phyloP scores from a whole-genome alignment of 2,329 filamentous ascomycete genomes.

The Aspergillus tamarii region DNA sequence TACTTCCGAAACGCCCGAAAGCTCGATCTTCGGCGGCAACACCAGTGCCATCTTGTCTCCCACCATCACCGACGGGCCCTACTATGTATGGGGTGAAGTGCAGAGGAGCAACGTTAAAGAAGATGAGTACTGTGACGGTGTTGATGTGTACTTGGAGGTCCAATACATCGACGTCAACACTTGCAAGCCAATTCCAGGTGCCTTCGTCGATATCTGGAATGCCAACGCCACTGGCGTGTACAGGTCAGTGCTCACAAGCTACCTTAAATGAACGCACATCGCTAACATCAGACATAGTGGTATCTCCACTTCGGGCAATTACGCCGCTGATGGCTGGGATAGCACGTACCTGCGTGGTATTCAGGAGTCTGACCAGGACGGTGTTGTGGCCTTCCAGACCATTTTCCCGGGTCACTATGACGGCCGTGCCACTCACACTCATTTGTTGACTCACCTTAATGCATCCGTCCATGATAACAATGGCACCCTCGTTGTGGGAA shows the following conservation, averaged over 20 bases:
- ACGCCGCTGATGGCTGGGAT: conserved; percentile 35
- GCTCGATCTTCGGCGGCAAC: conserved; percentile 45
- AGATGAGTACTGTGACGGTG: conserved; percentile 39
- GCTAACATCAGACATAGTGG: conserved; percentile 26
- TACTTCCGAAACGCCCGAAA: conserved; percentile 31
- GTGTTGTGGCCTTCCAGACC: conserved; percentile 54
- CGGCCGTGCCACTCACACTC: conserved; percentile 54
- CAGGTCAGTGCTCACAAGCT: conserved; percentile 29
- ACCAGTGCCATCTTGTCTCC: conserved; percentile 49
- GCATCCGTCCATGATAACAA: conserved; percentile 45
- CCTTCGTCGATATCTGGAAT: conserved; percentile 51
- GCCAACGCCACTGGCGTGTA: conserved; percentile 53
- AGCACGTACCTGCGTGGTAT: conserved; percentile 55
- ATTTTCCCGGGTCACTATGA: conserved; percentile 53
- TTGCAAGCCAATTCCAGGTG: conserved; percentile 43
- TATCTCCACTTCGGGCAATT: conserved; percentile 32
- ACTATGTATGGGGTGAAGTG: conserved; percentile 50
- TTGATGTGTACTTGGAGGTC: conserved; percentile 49
- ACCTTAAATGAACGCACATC: not conserved
- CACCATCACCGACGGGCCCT: conserved; percentile 49
- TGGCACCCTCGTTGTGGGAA: conserved; percentile 47
- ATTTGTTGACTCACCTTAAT: conserved; percentile 51
- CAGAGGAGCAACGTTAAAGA: conserved; percentile 48
- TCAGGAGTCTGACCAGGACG: conserved; percentile 50
- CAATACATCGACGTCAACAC: conserved; percentile 53